Conservation (phyloP, 306 rosid genomes). For the Cicer judaicum region DNA sequence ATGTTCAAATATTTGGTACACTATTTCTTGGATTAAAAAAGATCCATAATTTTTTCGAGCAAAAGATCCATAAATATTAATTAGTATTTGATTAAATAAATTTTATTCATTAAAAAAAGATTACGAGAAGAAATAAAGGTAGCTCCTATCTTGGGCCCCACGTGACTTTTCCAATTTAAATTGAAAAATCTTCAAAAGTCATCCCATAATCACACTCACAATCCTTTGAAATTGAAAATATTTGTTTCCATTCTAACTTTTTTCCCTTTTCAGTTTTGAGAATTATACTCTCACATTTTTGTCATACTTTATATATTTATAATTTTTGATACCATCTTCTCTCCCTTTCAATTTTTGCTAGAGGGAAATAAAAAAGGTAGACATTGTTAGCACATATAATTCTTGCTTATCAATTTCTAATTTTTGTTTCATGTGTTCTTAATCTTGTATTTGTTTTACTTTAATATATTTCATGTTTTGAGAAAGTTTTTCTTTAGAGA, state of each 20-base stretch:
- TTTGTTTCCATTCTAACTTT: slow-evolving; percentile 40
- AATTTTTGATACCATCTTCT: neutral
- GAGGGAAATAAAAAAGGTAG: slow-evolving; percentile 9
- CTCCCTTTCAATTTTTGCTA: slow-evolving; percentile 16
- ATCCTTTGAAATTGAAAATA: neutral
- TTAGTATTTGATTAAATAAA: too few species aligned
- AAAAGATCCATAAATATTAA: too few species aligned
- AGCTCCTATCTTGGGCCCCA: neutral
- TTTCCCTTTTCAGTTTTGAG: neutral
- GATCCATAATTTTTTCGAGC: too few species aligned
- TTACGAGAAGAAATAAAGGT: neutral
- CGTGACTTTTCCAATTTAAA: slow-evolving; percentile 1
- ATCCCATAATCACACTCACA: slow-evolving; percentile 10
- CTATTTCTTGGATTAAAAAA: too few species aligned
- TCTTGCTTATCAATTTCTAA: slow-evolving; percentile 5
- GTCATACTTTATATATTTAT: neutral
- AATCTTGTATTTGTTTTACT: neutral
- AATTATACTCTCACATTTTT: slow-evolving; percentile 9
- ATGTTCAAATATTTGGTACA: too few species aligned
- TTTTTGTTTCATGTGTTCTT: neutral
- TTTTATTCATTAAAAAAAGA: too few species aligned
- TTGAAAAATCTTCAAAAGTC: neutral
- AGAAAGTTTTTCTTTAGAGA: neutral
- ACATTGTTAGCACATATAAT: slow-evolving; percentile 51
- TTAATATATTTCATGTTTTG: neutral